Evolutionary conservation across 177 flowering plant species (phyloP).

Genomic region (Tripterygium wilfordii): DNA sequence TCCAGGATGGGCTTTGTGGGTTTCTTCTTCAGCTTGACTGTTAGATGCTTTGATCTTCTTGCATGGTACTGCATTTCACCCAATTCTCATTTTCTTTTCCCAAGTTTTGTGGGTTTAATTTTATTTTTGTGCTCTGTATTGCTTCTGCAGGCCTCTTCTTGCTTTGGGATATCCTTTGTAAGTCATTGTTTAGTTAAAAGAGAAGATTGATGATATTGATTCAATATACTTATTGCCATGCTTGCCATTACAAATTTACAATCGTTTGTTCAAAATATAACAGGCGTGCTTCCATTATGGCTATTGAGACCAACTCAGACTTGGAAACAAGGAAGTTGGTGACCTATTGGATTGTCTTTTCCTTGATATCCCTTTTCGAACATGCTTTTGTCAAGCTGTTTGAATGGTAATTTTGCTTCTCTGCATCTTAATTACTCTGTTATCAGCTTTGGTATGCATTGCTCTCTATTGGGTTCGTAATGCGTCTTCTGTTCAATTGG

Average conservation of each 20-base stretch:
- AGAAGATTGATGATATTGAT: neutral
- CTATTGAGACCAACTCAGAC: constrained; percentile 22
- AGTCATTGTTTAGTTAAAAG: neutral
- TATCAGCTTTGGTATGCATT: too few species aligned
- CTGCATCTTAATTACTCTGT: neutral
- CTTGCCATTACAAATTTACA: neutral
- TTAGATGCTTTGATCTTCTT: constrained; percentile 10
- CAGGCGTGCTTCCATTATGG: constrained; percentile 29
- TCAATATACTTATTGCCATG: neutral
- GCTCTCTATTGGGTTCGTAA: too few species aligned
- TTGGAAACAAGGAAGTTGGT: constrained; percentile 17
- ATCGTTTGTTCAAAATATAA: neutral
- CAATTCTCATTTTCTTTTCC: neutral
- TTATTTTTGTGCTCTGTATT: neutral
- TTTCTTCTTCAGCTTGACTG: constrained; percentile 2
- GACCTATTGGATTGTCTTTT: constrained; percentile 25
- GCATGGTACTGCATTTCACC: constrained; percentile 10
- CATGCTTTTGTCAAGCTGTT: constrained; percentile 15
- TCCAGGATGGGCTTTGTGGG: constrained; percentile 9
- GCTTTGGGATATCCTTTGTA: constrained; percentile 19
- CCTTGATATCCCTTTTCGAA: constrained; percentile 25
- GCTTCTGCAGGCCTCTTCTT: constrained; percentile 11
- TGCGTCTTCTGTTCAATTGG: too few species aligned
- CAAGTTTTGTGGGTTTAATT: neutral
- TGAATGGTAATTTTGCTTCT: constrained; percentile 9